These are phyloP conservation scores for Neurospora discreta DNA, from an alignment of 495 filamentous ascomycete species.

Conservation along the genomic window DNA sequence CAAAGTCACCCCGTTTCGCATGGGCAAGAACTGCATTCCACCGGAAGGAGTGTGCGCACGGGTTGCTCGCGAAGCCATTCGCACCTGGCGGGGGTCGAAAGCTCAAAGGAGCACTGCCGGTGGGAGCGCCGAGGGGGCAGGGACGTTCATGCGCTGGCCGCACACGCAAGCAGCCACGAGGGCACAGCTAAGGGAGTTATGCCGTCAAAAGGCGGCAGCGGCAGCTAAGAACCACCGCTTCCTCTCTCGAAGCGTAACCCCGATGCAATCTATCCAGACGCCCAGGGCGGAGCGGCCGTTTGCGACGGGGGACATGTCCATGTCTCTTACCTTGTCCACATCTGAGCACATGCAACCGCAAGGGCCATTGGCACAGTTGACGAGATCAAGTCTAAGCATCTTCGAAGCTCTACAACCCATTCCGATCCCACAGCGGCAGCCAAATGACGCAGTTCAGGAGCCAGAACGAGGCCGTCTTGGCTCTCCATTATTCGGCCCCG, in stretches of 20 bases:
- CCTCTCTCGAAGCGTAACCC: constrained; percentile 62
- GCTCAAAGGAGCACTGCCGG: constrained; percentile 29
- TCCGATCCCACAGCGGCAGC: neutral
- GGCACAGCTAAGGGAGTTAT: constrained; percentile 68
- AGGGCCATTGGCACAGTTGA: constrained; percentile 54
- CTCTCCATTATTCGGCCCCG: constrained; percentile 43
- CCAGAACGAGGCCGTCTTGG: constrained; percentile 38
- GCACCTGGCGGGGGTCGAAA: constrained; percentile 65
- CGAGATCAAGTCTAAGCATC: constrained; percentile 25
- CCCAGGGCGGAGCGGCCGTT: constrained; percentile 14
- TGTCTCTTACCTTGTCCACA: constrained; percentile 73
- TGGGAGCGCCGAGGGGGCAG: constrained; percentile 40
- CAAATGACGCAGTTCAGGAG: neutral
- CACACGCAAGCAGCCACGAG: constrained; percentile 74
- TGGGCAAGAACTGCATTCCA: constrained; percentile 74
- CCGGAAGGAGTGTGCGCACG: constrained; percentile 83
- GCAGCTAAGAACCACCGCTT: constrained; percentile 46
- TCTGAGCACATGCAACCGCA: constrained; percentile 67
- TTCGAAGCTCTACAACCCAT: constrained; percentile 1
- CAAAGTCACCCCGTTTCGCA: constrained; percentile 85
- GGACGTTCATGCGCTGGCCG: constrained; percentile 54
- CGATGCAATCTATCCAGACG: constrained; percentile 5
- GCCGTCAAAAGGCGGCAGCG: constrained; percentile 65
- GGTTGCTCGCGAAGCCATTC: constrained; percentile 74
- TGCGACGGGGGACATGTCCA: constrained; percentile 68